Base-by-base conservation (phyloP, 345 rosid genomes). In the Crucihimalaya himalaica region DNA sequence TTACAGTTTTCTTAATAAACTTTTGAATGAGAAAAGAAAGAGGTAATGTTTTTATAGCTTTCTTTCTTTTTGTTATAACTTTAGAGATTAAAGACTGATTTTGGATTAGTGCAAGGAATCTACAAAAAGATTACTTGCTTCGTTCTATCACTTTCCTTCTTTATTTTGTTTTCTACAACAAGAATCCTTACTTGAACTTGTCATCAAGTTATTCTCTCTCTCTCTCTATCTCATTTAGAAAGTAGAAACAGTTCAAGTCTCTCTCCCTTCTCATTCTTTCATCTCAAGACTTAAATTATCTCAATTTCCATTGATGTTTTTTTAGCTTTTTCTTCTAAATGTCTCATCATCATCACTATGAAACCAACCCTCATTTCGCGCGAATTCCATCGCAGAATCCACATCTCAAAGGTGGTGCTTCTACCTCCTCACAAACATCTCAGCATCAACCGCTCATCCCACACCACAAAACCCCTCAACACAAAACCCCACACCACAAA, bases 291-390 rank as follows among this genome's bases (percentile, higher is more conserved):
- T 56, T 31, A 6, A 8, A 78, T 45, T 31, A 5, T 45, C n/a
- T 45, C 35, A 66, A 6, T 40, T 67, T 53, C 71, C 5, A 39
- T 62, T 46, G 53, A 61, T 40, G 34, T 25, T 23, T 68, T 35
- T 35, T 27, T 50, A 29, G 52, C 39, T 58, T 42, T 45, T 29
- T 37, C 65, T 51, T 53, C 45, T 71, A 71, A 70, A 86, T 87
- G 92, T 52, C 79, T 70, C 78, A 21, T 23, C 80, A 34, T 14
- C 81, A 25, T 9, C 82, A 48, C 64, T 20, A 10, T 3, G 96
- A 89, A 66, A 86, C 87, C 53, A 92, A 89, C 76, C 96, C 96
- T 55, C 74, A 87, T 73, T 88, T 89, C 54, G 13, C 78, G 0
- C 65, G 75, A 8, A 43, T 77, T 50, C 80, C 61, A 12, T 31